Conservation (phyloP, 768 basidiomycete species). For the Suillus hirtellus region DNA sequence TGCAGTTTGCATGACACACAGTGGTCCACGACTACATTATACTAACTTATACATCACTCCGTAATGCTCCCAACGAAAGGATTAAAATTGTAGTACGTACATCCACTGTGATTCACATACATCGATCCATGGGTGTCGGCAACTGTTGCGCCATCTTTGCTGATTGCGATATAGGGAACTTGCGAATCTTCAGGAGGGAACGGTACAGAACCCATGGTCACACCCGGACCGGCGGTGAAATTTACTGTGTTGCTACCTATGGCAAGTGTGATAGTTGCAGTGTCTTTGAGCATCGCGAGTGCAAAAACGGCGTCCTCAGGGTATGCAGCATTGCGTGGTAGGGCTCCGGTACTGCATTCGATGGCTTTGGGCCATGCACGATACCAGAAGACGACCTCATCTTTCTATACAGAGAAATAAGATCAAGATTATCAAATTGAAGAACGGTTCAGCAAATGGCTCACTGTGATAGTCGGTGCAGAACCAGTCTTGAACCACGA, state of each 20-base stretch:
- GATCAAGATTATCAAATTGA: not conserved
- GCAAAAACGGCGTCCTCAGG: constrained; percentile 41
- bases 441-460: not conserved
- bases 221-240: constrained; percentile 14
- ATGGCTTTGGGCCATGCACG: constrained; percentile 27
- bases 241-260: constrained; percentile 26
- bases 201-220: constrained; percentile 23
- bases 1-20: no score
- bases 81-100: constrained; percentile 31
- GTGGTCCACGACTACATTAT: not conserved
- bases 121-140: constrained; percentile 19
- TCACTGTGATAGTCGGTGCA: constrained; percentile 20
- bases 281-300: constrained; percentile 34
- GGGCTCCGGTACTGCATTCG: constrained; percentile 27
- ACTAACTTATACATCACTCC: not conserved
- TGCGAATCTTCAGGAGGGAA: constrained; percentile 21
- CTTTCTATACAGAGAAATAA: constrained; percentile 15
- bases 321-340: constrained; percentile 19
- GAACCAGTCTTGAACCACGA: constrained; percentile 24
- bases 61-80: constrained; percentile 23
- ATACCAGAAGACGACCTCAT: constrained; percentile 29
- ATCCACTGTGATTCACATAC: constrained; percentile 22
- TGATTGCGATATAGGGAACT: constrained; percentile 27
- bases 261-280: constrained; percentile 34
- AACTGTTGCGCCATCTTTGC: constrained; percentile 19